Evolutionary conservation across 1,284 basidiomycete genomes (phyloP), one percentile per base, ranked within the genome.

Genomic region (Sphagnurus paluster): DNA sequence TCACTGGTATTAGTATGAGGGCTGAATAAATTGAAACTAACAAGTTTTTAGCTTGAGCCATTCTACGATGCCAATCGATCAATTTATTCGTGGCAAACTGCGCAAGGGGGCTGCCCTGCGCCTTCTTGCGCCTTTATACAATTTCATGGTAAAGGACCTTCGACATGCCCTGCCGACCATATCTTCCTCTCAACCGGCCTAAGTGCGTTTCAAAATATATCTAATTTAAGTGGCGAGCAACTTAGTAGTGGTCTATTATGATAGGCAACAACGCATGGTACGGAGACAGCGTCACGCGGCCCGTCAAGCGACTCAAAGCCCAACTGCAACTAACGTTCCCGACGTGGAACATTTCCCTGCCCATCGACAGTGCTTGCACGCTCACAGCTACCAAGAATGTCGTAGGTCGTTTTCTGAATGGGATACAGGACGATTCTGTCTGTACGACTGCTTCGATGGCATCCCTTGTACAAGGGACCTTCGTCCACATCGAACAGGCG

Each of bases 171-270:
- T 1, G 51, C 40, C 0, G 73, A 74, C 42, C 62, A 64, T 1
- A 59, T 71, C 4, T 75, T 76, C 53, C 50, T 75, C 2, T 74
- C 74, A 7, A 59, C 65, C 17, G 74, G 74, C n/a, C 61, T 75
- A 17, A 68, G 74, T 72, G 54, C 47, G 10, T 5, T 16, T 7
- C 39, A 21, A 20, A n/a, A n/a, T n/a, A n/a, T n/a, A n/a, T n/a
- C n/a, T n/a, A n/a, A n/a, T n/a, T n/a, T n/a, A n/a, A n/a, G n/a
- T n/a, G n/a, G n/a, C n/a, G n/a, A n/a, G n/a, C n/a, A n/a, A n/a
- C n/a, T n/a, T n/a, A n/a, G n/a, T n/a, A n/a, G n/a, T n/a, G n/a
- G n/a, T n/a, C 19, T 14, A 43, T 14, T 13, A 6, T n/a, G n/a
- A 30, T 13, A n/a, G 14, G 24, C 11, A 10, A 16, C 26, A 61